A percentile compares a stretch with the other conserved stretches of the same genome.
Conservation (phyloP, 2,329 filamentous ascomycete genomes). For the Microcyclospora tardicrescens region DNA sequence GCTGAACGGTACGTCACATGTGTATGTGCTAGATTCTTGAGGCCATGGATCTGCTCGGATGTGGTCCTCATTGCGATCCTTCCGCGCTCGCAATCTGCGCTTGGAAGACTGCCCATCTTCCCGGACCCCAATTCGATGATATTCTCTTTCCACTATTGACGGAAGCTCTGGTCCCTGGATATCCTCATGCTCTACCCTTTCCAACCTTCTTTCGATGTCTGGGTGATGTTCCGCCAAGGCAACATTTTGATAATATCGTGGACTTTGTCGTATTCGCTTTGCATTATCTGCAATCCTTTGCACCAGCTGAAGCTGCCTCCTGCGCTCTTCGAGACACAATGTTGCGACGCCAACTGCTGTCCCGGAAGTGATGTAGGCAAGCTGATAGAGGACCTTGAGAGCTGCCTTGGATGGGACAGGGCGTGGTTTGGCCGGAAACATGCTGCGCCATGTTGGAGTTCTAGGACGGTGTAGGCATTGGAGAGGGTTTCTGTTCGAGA, state of each 20-base stretch:
- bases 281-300: conserved; percentile 26
- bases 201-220: neutral
- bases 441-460: conserved; percentile 13
- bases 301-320: conserved; percentile 20
- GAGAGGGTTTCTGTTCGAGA: no score
- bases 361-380: conserved; percentile 27
- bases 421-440: conserved; percentile 18
- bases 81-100: no score
- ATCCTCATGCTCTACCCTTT: conserved; percentile 1
- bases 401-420: conserved; percentile 24
- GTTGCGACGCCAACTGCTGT: conserved; percentile 23
- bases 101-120: no score
- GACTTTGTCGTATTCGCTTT: conserved; percentile 18
- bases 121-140: conserved; percentile 2
- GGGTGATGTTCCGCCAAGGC: conserved; percentile 5
- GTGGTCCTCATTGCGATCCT: no score
- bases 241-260: conserved; percentile 15
- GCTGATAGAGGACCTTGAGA: conserved; percentile 24
- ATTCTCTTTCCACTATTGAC: conserved; percentile 16
- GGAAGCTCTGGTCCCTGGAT: conserved; percentile 13
- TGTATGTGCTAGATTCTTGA: no score
- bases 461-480: no score
- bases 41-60: no score
- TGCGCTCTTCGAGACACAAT: conserved; percentile 24
- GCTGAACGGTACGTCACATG: no score